phyloP scores from a whole-genome alignment of 75 land plant species.

The Ceratopteris richardii region DNA sequence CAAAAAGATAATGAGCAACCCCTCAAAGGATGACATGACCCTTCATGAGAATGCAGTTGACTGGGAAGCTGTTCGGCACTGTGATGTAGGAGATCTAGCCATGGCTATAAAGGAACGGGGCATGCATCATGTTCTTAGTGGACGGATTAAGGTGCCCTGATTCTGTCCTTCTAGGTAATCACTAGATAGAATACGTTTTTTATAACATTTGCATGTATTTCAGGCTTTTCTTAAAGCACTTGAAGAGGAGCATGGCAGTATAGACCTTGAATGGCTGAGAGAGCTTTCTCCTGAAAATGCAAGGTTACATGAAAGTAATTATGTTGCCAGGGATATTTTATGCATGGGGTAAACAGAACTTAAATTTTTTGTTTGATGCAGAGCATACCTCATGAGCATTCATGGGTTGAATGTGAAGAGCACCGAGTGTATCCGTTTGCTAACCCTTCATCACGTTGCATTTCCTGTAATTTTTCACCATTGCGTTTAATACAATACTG shows the following conservation, averaged over 20 bases:
- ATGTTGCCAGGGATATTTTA: neutral
- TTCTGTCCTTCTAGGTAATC: too few species aligned
- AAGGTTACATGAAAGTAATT: constrained; percentile 33
- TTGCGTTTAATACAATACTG: neutral
- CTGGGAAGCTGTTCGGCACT: constrained; percentile 70
- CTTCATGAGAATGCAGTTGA: constrained; percentile 62
- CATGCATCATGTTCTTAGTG: constrained; percentile 92
- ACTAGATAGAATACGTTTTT: too few species aligned
- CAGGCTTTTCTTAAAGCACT: constrained; percentile 58
- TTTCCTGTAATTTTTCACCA: constrained; percentile 49
- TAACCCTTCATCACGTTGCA: constrained; percentile 69
- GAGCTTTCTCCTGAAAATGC: constrained; percentile 46
- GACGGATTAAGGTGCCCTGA: constrained; percentile 83
- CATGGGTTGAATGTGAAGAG: constrained; percentile 74
- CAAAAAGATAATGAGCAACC: constrained; percentile 12
- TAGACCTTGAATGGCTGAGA: constrained; percentile 72
- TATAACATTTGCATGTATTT: too few species aligned
- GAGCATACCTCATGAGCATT: constrained; percentile 66
- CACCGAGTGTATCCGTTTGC: constrained; percentile 69
- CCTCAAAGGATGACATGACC: neutral
- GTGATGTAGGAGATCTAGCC: constrained; percentile 59
- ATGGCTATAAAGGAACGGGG: constrained; percentile 79
- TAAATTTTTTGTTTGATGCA: constrained; percentile 11
- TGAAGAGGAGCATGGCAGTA: constrained; percentile 40
- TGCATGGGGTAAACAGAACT: too few species aligned